Percentiles rank a stretch among this genome's conserved stretches.
phyloP scores from a whole-genome alignment of 2,329 filamentous ascomycete genomes.

The Aspergillus tamarii region DNA sequence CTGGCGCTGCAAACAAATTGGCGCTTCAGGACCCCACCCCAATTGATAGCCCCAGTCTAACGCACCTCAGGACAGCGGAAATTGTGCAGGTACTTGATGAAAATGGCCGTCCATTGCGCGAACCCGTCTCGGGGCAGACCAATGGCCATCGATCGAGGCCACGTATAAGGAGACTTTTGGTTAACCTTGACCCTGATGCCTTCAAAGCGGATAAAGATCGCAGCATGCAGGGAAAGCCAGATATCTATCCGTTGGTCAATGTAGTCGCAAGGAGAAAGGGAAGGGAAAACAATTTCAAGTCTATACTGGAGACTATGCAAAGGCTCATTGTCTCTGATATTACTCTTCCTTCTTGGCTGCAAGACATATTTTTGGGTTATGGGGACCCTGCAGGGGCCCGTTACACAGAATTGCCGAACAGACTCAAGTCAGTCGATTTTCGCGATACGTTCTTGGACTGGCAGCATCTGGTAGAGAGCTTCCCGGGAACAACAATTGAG shows the following conservation, averaged over 20 bases:
- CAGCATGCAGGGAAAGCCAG: slow-evolving; percentile 66
- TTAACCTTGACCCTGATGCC: slow-evolving; percentile 77
- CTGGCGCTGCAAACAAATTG: slow-evolving; percentile 44
- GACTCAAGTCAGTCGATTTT: slow-evolving; percentile 80
- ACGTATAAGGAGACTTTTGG: slow-evolving; percentile 69
- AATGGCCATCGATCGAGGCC: slow-evolving; percentile 65
- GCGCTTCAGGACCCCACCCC: slow-evolving; percentile 23
- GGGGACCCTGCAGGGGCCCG: slow-evolving; percentile 87
- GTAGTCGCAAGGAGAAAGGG: slow-evolving; percentile 79
- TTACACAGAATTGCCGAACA: slow-evolving; percentile 80
- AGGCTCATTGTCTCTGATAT: slow-evolving; percentile 82
- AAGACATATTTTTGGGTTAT: slow-evolving; percentile 97
- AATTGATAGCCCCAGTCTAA: slow-evolving; percentile 67
- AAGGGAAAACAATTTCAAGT: slow-evolving; percentile 96
- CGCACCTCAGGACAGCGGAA: slow-evolving; percentile 77
- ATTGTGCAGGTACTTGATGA: slow-evolving; percentile 86
- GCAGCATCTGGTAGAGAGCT: slow-evolving; percentile 87
- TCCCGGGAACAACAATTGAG: slow-evolving; percentile 85
- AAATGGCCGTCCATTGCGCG: slow-evolving; percentile 72
- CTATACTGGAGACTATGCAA: slow-evolving; percentile 88
- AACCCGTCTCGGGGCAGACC: slow-evolving; percentile 55
- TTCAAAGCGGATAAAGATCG: slow-evolving; percentile 77
- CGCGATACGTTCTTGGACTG: slow-evolving; percentile 94
- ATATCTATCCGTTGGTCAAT: slow-evolving; percentile 85
- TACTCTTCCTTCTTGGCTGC: slow-evolving; percentile 85